These are phyloP conservation scores for Boletus bicolor DNA, from an alignment of 768 basidiomycete genomes.

Conservation along the genomic window DNA sequence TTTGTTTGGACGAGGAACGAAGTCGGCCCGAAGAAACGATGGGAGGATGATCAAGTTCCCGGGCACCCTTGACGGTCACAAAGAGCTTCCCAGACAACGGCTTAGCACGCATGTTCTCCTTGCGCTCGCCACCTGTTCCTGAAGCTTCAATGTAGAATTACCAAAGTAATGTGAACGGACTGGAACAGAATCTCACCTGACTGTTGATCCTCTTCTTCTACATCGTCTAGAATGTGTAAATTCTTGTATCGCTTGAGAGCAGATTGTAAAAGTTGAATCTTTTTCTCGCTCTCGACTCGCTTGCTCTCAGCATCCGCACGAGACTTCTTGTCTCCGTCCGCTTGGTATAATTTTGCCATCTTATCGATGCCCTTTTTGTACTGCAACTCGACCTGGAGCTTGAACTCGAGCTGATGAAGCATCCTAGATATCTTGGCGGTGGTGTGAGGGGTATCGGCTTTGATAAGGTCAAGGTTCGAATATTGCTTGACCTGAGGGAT, in stretches of 20 bases:
- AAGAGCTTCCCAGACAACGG: constrained; percentile 90
- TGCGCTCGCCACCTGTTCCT: constrained; percentile 77
- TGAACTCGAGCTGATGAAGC: constrained; percentile 99
- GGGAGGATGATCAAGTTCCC: constrained; percentile 94
- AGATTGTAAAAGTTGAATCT: constrained; percentile 88
- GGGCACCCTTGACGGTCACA: constrained; percentile 84
- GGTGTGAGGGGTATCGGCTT: constrained; percentile 95
- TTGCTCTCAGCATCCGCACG: constrained; percentile 92
- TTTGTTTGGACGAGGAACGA: constrained; percentile 77
- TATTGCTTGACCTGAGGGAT: constrained; percentile 60
- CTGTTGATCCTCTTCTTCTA: constrained; percentile 80
- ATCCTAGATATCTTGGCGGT: constrained; percentile 95
- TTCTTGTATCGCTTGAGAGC: constrained; percentile 97
- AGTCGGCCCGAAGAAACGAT: constrained; percentile 54
- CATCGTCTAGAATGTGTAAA: constrained; percentile 88
- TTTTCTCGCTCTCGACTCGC: constrained; percentile 91
- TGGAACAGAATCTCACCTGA: constrained; percentile 38
- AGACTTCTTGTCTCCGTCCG: constrained; percentile 96
- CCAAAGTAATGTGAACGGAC: neutral
- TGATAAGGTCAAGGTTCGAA: constrained; percentile 89
- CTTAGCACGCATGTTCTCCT: constrained; percentile 90
- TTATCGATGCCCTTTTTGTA: constrained; percentile 99
- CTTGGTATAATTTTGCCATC: constrained; percentile 95
- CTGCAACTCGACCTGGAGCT: constrained; percentile 96
- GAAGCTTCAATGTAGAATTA: constrained; percentile 34